A percentile compares a stretch with the other conserved stretches of the same genome.
These are phyloP conservation scores for Onygenales sp. DNA, from an alignment of 2,329 filamentous ascomycete genomes.

Conservation along the genomic window DNA sequence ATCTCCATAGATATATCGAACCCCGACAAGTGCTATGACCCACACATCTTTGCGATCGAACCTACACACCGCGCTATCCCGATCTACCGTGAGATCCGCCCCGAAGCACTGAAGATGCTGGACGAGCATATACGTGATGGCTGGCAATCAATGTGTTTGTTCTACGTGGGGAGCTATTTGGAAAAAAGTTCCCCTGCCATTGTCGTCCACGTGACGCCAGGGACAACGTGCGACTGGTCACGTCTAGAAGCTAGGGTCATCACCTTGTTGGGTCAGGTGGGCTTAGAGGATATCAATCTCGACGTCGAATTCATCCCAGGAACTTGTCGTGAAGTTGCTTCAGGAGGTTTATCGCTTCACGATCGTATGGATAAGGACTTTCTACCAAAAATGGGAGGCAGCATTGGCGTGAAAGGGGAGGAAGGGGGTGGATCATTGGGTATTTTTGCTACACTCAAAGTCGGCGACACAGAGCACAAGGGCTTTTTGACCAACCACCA, in stretches of 20 bases:
- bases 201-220: background rate
- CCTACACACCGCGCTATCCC: background rate
- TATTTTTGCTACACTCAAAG: background rate
- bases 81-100: background rate
- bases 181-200: background rate
- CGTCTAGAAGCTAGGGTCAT: background rate
- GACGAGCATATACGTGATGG: background rate
- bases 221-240: background rate
- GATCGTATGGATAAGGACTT: background rate
- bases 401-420: background rate
- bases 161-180: background rate
- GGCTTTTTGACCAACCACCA: background rate
- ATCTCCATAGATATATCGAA: background rate
- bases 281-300: background rate
- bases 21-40: no score
- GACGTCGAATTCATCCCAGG: no score
- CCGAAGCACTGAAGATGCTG: background rate
- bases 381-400: background rate
- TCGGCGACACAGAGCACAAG: background rate
- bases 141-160: background rate
- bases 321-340: background rate
- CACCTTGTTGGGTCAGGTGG: background rate
- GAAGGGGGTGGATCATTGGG: background rate
- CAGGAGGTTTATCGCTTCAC: accelerated
- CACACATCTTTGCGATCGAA: background rate